Percentiles rank a stretch among this genome's conserved stretches.
Conservation (phyloP, 2,329 filamentous ascomycete species). For the Fusarium kyushuense region DNA sequence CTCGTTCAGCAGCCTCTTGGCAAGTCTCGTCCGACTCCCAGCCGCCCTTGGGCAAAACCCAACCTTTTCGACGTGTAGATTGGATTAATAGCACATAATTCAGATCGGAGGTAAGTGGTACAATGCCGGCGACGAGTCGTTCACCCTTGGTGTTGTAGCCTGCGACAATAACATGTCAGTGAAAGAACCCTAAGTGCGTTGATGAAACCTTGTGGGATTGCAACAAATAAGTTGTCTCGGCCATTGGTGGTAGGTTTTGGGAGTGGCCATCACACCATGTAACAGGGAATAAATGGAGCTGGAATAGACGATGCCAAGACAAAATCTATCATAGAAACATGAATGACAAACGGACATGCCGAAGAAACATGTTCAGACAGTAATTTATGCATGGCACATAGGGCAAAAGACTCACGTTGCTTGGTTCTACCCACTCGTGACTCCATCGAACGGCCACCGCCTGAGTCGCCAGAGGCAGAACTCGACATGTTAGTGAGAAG, state of each 20-base stretch:
- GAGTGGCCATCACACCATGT: slow-evolving; percentile 15
- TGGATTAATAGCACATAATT: slow-evolving; percentile 92
- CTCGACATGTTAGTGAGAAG: slow-evolving; percentile 51
- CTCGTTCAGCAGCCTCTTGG: slow-evolving; percentile 84
- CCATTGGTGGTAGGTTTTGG: slow-evolving; percentile 24
- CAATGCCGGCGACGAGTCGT: slow-evolving; percentile 93
- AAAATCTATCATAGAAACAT: background rate
- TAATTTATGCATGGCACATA: slow-evolving; percentile 15
- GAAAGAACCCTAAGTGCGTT: slow-evolving; percentile 3
- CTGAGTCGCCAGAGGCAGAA: slow-evolving; percentile 53
- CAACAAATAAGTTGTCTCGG: slow-evolving; percentile 4
- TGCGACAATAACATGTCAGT: slow-evolving; percentile 57
- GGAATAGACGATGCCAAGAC: slow-evolving; percentile 11
- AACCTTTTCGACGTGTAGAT: slow-evolving; percentile 88
- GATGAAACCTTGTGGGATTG: slow-evolving; percentile 4
- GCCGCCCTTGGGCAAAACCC: slow-evolving; percentile 97
- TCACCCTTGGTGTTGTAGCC: slow-evolving; percentile 94
- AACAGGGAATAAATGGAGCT: slow-evolving; percentile 8
- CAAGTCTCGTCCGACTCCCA: slow-evolving; percentile 97
- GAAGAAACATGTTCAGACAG: background rate
- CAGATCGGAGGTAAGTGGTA: slow-evolving; percentile 88
- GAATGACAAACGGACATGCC: background rate
- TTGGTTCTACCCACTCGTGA: slow-evolving; percentile 82
- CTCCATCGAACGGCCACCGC: slow-evolving; percentile 70
- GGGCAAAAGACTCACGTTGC: slow-evolving; percentile 74